phyloP scores from a whole-genome alignment of 305 asterid species.

The Solanum hybrid region DNA sequence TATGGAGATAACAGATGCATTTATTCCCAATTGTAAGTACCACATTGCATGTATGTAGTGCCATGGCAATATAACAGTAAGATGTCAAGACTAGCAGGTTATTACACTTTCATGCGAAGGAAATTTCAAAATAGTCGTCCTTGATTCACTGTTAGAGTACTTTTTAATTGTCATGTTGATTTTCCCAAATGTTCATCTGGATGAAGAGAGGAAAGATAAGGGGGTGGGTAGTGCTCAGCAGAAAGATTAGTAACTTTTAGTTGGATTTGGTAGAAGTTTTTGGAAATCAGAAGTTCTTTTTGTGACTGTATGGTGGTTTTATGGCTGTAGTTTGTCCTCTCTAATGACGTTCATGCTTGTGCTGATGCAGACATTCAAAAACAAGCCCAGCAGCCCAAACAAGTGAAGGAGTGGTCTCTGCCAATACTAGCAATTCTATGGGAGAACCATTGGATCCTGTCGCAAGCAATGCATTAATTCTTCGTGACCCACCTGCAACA shows the following conservation, averaged over 20 bases:
- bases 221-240: not conserved
- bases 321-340: not conserved
- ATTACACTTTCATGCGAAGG: not conserved
- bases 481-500: slow-evolving; percentile 27
- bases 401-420: slow-evolving; percentile 10
- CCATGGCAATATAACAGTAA: not conserved
- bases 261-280: not conserved
- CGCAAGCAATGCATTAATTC: slow-evolving; percentile 60
- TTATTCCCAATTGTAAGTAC: not conserved
- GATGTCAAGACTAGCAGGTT: not conserved
- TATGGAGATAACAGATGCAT: not conserved
- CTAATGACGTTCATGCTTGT: not conserved
- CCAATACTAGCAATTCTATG: slow-evolving; percentile 5
- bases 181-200: not conserved
- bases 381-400: slow-evolving; percentile 20
- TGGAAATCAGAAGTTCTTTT: not conserved
- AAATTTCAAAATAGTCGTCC: not conserved
- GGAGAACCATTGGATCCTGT: slow-evolving; percentile 27
- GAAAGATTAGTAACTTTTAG: not conserved
- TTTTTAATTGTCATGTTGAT: not conserved
- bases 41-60: not conserved
- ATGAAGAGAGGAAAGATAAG: not conserved
- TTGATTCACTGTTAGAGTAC: not conserved
- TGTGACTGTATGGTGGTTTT: not conserved
- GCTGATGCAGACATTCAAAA: slow-evolving; percentile 61